Evolutionary conservation across 2,329 filamentous ascomycete genomes (phyloP).

Genomic region (Coniochaeta ligniaria): DNA sequence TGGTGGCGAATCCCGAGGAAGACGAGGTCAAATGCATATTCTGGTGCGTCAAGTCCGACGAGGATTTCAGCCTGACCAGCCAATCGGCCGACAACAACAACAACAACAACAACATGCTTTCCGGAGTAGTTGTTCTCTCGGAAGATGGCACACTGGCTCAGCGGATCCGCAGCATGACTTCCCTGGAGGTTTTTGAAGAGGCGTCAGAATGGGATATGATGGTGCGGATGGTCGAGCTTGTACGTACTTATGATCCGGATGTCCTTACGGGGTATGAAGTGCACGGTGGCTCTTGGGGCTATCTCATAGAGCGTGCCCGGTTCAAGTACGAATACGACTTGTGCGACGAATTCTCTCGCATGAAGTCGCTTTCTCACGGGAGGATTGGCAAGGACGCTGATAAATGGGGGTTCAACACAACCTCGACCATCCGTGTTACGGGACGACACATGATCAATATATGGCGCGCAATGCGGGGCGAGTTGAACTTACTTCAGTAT

Average conservation of each 20-base stretch:
- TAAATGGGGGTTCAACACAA: constrained; percentile 89
- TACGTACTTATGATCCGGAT: constrained; percentile 79
- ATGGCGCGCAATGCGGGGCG: constrained; percentile 92
- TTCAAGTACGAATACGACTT: constrained; percentile 84
- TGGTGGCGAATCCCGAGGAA: constrained; percentile 83
- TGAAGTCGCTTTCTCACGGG: constrained; percentile 76
- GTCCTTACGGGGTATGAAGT: constrained; percentile 94
- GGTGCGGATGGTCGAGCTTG: constrained; percentile 78
- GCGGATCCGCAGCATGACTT: constrained; percentile 52
- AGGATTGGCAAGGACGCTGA: constrained; percentile 82
- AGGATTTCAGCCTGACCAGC: constrained; percentile 44
- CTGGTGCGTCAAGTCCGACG: constrained; percentile 79
- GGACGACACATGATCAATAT: constrained; percentile 95
- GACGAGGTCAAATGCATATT: constrained; percentile 86
- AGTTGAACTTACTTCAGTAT: constrained; percentile 86
- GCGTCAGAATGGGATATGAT: constrained; percentile 77
- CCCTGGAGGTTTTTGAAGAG: constrained; percentile 64
- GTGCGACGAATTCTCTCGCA: constrained; percentile 83
- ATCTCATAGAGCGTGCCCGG: constrained; percentile 82
- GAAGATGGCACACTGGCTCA: constrained; percentile 50
- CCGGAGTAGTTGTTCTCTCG: constrained; percentile 69
- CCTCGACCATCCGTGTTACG: constrained; percentile 85
- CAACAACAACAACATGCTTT: constrained; percentile 43
- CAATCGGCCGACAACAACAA: constrained; percentile 34
- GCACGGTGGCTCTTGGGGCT: constrained; percentile 90